Conservation (phyloP, 164 flowering plant genomes). For the Santalum album region DNA sequence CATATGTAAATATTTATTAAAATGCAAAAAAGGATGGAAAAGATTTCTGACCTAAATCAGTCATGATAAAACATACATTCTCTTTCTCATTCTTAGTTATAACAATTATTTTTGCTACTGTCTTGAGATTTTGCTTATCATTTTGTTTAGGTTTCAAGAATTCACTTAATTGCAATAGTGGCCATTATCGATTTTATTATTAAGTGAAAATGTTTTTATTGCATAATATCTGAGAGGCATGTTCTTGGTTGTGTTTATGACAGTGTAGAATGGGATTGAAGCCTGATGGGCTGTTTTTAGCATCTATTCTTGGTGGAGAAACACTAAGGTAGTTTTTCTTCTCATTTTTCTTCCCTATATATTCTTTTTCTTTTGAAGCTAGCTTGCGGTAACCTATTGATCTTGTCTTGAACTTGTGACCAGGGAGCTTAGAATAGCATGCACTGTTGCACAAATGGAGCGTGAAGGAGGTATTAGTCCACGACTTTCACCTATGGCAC, state of each 20-base stretch:
- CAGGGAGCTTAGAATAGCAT: slow-evolving; percentile 88
- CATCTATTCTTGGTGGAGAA: slow-evolving; percentile 97
- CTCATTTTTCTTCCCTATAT: background rate
- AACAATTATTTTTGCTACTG: no score
- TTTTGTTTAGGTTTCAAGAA: background rate
- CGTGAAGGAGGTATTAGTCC: slow-evolving; percentile 99
- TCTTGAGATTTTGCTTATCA: no score
- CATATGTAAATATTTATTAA: no score
- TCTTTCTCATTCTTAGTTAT: no score
- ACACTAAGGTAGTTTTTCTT: slow-evolving; percentile 55
- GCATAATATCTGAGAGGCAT: background rate
- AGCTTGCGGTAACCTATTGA: background rate
- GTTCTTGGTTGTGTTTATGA: slow-evolving; percentile 19
- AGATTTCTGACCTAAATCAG: no score
- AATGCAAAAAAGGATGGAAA: no score
- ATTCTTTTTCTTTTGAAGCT: background rate
- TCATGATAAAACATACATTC: no score
- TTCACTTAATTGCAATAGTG: background rate
- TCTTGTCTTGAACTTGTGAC: slow-evolving; percentile 8
- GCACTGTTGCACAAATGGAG: slow-evolving; percentile 94
- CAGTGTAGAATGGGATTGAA: slow-evolving; percentile 89
- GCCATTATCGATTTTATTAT: background rate
- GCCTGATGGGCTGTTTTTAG: slow-evolving; percentile 95
- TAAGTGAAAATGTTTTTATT: background rate
- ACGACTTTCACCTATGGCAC: slow-evolving; percentile 88